phyloP scores from a whole-genome alignment of 495 filamentous ascomycete genomes.

The Talaromyces thailandensis region DNA sequence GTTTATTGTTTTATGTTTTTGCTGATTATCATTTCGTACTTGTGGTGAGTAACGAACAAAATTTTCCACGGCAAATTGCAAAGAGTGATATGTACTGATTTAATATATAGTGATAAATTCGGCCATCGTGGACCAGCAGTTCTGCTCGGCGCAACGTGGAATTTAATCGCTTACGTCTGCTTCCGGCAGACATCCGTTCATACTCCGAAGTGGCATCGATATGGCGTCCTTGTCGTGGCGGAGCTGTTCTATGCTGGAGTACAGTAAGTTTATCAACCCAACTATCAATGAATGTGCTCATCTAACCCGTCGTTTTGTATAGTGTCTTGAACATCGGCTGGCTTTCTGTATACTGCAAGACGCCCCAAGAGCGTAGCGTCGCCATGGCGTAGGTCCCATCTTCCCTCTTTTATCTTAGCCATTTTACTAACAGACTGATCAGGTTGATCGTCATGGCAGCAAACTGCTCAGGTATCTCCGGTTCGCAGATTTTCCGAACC shows the following conservation, averaged over 20 bases:
- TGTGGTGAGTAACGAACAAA: slow-evolving; percentile 19
- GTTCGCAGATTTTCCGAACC: slow-evolving; percentile 45
- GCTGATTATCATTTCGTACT: slow-evolving; percentile 31
- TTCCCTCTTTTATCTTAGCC: not conserved
- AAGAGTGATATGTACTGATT: not conserved
- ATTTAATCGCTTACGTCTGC: slow-evolving; percentile 31
- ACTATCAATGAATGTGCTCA: not conserved
- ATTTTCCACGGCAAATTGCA: not conserved
- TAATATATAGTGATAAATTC: slow-evolving; percentile 28
- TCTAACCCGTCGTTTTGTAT: not conserved
- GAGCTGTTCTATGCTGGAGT: slow-evolving; percentile 39
- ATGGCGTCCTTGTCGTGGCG: slow-evolving; percentile 38
- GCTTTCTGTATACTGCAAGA: slow-evolving; percentile 37
- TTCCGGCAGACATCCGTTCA: slow-evolving; percentile 16
- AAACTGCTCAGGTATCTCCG: slow-evolving; percentile 42
- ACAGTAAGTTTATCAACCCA: slow-evolving; percentile 34
- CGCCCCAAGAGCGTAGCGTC: slow-evolving; percentile 37
- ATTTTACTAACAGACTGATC: slow-evolving; percentile 4
- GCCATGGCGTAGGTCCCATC: slow-evolving; percentile 39
- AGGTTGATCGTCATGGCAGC: slow-evolving; percentile 48
- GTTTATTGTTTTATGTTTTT: slow-evolving; percentile 36
- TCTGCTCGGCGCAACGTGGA: slow-evolving; percentile 33
- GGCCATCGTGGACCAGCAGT: slow-evolving; percentile 35
- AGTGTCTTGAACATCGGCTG: slow-evolving; percentile 39
- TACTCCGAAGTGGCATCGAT: slow-evolving; percentile 27